Base-by-base conservation (phyloP, 2,329 filamentous ascomycete genomes). In the Samsoniella hepiali region DNA sequence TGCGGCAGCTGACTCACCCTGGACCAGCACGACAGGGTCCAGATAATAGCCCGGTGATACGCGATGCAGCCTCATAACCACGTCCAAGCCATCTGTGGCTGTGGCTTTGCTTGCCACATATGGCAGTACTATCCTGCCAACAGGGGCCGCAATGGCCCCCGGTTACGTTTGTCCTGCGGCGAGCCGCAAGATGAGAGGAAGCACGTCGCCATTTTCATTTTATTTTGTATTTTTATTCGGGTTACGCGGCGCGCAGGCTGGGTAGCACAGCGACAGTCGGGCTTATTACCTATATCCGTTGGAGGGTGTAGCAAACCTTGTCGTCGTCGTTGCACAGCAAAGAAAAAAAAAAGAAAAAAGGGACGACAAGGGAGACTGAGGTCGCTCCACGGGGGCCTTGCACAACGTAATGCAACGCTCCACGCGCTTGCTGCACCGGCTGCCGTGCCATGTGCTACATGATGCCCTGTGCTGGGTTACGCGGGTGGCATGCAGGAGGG, bases 391-490 rank as follows among this genome's bases (percentile, higher is more conserved):
- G 44, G 31, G 1, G 55, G 55, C 42, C 3, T 34, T 50, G 45
- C 44, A 31, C 56, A 40, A 40, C 38, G 13, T 13, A 22, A 38
- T 29, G 44, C 32, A 49, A 58, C 44, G 56, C 31, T 58, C 56
- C 56, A 58, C 56, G 56, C 56, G 56, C 56, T 58, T 58, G 56
- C 56, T 58, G 56, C 45, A 58, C 55, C 55, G 44, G 42, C 55
- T 45, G 55, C 55, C n/a, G 55, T 58, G 40, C 40, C 17, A 58
- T 32, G 40, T 58, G 55, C 40, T 36, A 58, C 55, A 17, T 36
- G 55, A 58, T 58, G 55, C n/a, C 42, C 55, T 58, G 55, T 58
- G 55, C 9, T 11, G 42, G 55, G 55, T 58, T 58, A 58, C 55
- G 55, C 55, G 55, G 38, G 40, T 44, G 53, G 27, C 53, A 38